Base-by-base conservation (phyloP, 495 filamentous ascomycete species). In the Pseudotulostoma volvatum region DNA sequence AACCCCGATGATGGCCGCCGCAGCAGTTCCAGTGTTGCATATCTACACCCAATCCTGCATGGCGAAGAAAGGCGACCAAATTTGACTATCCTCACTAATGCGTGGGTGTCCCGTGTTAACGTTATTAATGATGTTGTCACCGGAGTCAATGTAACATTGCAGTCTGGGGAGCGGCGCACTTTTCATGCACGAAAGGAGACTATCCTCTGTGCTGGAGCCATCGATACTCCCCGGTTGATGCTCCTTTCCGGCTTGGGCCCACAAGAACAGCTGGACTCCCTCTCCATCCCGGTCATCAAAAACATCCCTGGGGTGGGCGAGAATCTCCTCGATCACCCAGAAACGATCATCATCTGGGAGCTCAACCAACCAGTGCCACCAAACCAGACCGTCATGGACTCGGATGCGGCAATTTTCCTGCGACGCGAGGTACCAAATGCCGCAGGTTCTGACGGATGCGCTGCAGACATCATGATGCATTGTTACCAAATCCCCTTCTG, bases 401-500 rank as follows among this genome's bases (percentile, higher is more conserved):
- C 76, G 0, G 83, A 87, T 47, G 82, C 81, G 11, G 82, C 81
- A 36, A 78, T 87, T 42, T 90, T 90, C 66, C 60, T 87, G 31
- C 79, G 80, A 23, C 78, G 83, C 8, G 72, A 84, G 49, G 47
- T 57, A 15, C 63, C 68, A 18, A 73, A 79, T 37, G 76, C 79
- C 7, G 72, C 73, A 7, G 71, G 70, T 8, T 60, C 63, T 7
- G 80, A 84, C 45, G 76, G 76, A 44, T 70, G 75, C 32, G 72
- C 76, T 28, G 76, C 77, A 40, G 81, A 90, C 49, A 56, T 90
- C 39, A 87, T 87, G 82, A 84, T 86, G 81, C 83, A 90, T 59
- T 87, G 81, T 66, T 87, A 87, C 57, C 83, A 90, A 56, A 85
- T 85, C 40, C 82, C 81, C 21, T 85, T 85, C 57, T 77, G 73